These are phyloP conservation scores for Trypanosoma conorhini DNA, from an alignment of 208 protist species.

Conservation along the genomic window DNA sequence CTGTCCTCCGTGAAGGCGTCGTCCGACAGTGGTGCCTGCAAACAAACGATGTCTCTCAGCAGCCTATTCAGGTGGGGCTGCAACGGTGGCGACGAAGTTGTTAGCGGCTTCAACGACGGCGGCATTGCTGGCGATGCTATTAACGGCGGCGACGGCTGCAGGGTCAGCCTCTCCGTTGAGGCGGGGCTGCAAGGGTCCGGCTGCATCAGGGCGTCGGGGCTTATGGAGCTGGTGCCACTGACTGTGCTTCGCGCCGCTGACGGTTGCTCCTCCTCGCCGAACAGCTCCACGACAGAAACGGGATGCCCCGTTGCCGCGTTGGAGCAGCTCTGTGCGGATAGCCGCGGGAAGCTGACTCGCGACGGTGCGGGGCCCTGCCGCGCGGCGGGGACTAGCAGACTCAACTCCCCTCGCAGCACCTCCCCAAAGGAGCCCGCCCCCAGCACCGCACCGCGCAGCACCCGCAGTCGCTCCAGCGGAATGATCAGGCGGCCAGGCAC, in stretches of 20 bases:
- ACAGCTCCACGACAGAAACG: background rate
- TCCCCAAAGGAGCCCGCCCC: slow-evolving; percentile 61
- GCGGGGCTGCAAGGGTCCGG: background rate
- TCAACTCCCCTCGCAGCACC: slow-evolving; percentile 67
- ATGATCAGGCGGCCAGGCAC: slow-evolving; percentile 45
- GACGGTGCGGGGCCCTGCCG: background rate
- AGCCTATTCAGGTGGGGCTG: background rate
- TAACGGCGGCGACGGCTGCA: too few relatives aligned
- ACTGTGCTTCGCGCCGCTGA: background rate
- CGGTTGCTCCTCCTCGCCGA: background rate
- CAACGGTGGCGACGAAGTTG: too few relatives aligned
- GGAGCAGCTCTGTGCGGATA: background rate
- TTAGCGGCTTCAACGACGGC: too few relatives aligned
- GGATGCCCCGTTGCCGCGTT: background rate
- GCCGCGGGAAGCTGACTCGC: too few relatives aligned
- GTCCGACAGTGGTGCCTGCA: background rate
- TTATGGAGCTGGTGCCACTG: background rate
- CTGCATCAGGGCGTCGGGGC: background rate
- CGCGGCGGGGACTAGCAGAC: slow-evolving; percentile 24
- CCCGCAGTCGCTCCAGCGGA: slow-evolving; percentile 38
- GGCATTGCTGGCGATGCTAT: too few relatives aligned
- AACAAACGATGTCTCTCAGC: background rate
- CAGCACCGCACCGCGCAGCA: slow-evolving; percentile 27
- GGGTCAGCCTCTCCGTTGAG: too few relatives aligned
- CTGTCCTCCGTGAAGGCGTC: background rate